These are phyloP conservation scores for Stachybotrys chlorohalonatus DNA, from an alignment of 2,329 filamentous ascomycete genomes.

Conservation along the genomic window DNA sequence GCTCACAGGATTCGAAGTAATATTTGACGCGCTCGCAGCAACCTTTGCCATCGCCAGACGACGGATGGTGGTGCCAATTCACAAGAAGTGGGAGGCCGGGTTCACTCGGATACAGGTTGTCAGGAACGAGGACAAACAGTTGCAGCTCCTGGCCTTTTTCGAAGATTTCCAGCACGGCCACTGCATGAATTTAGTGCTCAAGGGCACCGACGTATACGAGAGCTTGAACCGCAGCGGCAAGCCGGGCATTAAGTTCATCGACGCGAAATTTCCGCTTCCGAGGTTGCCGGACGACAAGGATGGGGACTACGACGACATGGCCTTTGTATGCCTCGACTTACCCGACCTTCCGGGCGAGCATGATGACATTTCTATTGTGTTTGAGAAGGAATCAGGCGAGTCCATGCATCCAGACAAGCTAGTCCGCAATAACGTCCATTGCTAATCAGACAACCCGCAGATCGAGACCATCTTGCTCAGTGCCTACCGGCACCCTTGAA, in stretches of 20 bases:
- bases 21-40: slow-evolving; percentile 63
- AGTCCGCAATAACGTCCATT: too few relatives aligned
- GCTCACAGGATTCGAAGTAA: slow-evolving; percentile 69
- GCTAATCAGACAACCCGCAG: slow-evolving; percentile 19
- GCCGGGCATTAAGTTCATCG: slow-evolving; percentile 67
- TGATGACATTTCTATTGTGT: slow-evolving; percentile 80
- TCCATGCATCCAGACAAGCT: slow-evolving; percentile 8
- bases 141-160: slow-evolving; percentile 80
- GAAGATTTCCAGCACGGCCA: slow-evolving; percentile 79
- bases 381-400: slow-evolving; percentile 71
- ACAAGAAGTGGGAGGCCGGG: slow-evolving; percentile 90
- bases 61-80: slow-evolving; percentile 83
- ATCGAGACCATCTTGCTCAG: slow-evolving; percentile 42
- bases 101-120: slow-evolving; percentile 74
- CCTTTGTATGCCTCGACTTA: slow-evolving; percentile 78
- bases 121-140: slow-evolving; percentile 56
- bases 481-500: slow-evolving; percentile 50
- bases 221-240: slow-evolving; percentile 55
- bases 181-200: slow-evolving; percentile 82
- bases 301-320: slow-evolving; percentile 47
- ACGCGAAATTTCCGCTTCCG: slow-evolving; percentile 84
- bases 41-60: slow-evolving; percentile 75
- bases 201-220: slow-evolving; percentile 77
- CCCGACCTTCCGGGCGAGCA: slow-evolving; percentile 87
- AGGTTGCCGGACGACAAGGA: slow-evolving; percentile 44